Evolutionary conservation across 768 basidiomycete genomes (phyloP).

Genomic region (Paxillus rubicundulus): DNA sequence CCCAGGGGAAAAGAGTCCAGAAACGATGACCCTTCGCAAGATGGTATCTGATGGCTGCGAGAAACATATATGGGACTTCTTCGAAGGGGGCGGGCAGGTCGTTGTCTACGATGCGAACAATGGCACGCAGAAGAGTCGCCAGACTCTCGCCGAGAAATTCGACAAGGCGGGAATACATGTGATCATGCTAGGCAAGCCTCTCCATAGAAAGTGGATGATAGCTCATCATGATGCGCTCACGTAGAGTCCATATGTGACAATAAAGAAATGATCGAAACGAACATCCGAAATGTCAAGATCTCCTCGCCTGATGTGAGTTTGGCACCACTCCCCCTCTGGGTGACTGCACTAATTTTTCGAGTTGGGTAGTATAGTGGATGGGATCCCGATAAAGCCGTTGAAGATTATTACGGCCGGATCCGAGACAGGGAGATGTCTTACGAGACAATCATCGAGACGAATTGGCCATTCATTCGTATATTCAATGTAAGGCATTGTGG

Average conservation of each 20-base stretch:
- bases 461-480: constrained; percentile 92
- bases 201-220: background rate
- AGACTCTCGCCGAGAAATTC: constrained; percentile 79
- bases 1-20: constrained; percentile 72
- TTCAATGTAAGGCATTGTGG: constrained; percentile 60
- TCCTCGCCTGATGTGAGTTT: constrained; percentile 90
- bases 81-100: constrained; percentile 84
- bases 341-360: constrained; percentile 1
- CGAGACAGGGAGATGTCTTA: constrained; percentile 83
- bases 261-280: constrained; percentile 87
- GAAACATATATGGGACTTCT: constrained; percentile 85
- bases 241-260: constrained; percentile 90
- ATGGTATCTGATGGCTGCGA: constrained; percentile 83
- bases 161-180: constrained; percentile 87
- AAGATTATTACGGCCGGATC: constrained; percentile 92
- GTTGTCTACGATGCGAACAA: constrained; percentile 99
- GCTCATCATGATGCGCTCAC: constrained; percentile 8
- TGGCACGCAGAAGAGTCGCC: constrained; percentile 65
- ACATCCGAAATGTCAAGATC: constrained; percentile 96
- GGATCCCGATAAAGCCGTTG: constrained; percentile 88
- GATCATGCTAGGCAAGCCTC: constrained; percentile 74
- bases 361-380: constrained; percentile 77
- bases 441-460: constrained; percentile 86
- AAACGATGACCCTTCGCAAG: constrained; percentile 75
- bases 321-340: background rate